Base-by-base conservation (phyloP, 306 rosid genomes). In the Quercus parvula region DNA sequence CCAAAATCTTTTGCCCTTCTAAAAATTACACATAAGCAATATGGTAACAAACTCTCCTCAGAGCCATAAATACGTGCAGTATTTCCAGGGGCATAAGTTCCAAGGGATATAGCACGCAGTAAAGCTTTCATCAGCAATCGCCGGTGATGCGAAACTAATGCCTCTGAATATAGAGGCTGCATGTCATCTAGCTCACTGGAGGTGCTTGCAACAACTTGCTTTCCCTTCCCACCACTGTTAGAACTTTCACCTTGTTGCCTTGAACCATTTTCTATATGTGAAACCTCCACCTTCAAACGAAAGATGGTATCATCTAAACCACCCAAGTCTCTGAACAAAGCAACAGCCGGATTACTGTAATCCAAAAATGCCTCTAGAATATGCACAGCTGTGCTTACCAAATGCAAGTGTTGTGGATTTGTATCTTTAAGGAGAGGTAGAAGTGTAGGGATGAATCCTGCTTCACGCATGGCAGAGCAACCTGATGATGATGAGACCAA, bases 331-430 rank as follows among this genome's bases (percentile, higher is more conserved):
- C 98, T 92, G 82, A 96, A 96, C 82, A 96, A 82, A 5, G 96
- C 94, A 51, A 94, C 97, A 59, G 99, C 99, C 15, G 97, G 96
- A 88, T 93, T 96, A 78, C 99, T 96, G 81, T 90, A 96, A 81
- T 96, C 99, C 98, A 96, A 93, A 85, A 93, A 93, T 74, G 95
- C 97, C 84, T 96, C 98, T 81, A 96, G 91, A 82, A 93, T 96
- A 71, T 92, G 97, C 80, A 93, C 98, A 85, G 97, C 91, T 77
- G 92, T 84, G 76, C 95, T 91, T 83, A 96, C 97, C 87, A 96
- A 85, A 93, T 93, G 97, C 88, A 96, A 85, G 85, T 96, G 99
- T 30, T 87, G 97, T 6, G 98, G 92, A 87, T 90, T 90, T 62
- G 88, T 79, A 84, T 96, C 97, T 88, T 93, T 93, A 68, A 96